Percentiles rank a stretch among this genome's conserved stretches.
Evolutionary conservation across 1,284 basidiomycete genomes (phyloP).

Genomic region (Leucocoprinus gongylophorus): DNA sequence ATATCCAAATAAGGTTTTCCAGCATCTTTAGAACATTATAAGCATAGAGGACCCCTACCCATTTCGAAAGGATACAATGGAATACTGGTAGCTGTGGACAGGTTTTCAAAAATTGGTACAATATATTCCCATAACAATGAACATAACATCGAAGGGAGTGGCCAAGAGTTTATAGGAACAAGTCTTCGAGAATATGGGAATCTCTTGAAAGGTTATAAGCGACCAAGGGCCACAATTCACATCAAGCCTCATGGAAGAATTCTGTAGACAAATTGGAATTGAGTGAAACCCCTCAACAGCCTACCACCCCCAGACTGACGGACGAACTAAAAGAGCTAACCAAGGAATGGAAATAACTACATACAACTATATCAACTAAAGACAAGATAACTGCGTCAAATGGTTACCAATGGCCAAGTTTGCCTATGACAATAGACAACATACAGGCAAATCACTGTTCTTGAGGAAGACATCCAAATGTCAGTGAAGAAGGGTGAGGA

Average conservation of each 20-base stretch:
- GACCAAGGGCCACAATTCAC: background rate
- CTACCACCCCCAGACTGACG: conserved; percentile 3
- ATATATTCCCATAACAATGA: background rate
- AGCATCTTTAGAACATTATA: conserved; percentile 25
- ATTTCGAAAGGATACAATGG: conserved; percentile 26
- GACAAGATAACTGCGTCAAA: background rate
- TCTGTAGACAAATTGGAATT: background rate
- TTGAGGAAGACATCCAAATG: background rate
- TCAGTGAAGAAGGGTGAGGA: background rate
- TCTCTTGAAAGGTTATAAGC: background rate
- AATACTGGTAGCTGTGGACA: conserved; percentile 24
- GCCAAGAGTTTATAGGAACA: background rate
- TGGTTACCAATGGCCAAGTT: background rate
- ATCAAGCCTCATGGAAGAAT: background rate
- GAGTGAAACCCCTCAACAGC: background rate
- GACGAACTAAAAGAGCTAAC: background rate
- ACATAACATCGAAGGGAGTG: background rate
- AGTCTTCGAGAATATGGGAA: background rate
- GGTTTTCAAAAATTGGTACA: background rate
- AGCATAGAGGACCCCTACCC: conserved; percentile 31
- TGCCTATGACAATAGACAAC: background rate
- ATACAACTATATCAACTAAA: background rate
- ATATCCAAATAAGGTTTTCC: conserved; percentile 17
- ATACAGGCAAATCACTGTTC: background rate
- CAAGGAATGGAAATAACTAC: conserved; percentile 7